phyloP scores from a whole-genome alignment of 805 yeast species.

The Starmera dryadoides region DNA sequence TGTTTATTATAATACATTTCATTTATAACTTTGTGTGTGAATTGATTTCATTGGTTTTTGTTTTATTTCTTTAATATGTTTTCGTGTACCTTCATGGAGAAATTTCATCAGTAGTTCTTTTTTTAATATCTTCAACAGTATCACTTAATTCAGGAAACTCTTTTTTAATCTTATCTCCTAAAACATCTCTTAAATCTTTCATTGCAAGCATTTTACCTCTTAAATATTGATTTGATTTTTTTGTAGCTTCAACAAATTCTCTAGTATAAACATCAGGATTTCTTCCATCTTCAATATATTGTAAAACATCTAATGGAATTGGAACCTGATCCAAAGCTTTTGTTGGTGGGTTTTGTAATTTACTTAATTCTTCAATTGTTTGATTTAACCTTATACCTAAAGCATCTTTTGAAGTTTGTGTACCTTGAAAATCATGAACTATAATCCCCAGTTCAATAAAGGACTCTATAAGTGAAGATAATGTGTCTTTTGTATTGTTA shows the following conservation, averaged over 20 bases:
- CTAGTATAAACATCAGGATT: conserved; percentile 96
- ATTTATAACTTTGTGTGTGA: too few species aligned
- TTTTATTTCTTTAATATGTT: too few species aligned
- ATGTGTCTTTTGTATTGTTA: conserved; percentile 22
- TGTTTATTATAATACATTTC: too few species aligned
- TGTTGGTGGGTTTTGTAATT: conserved; percentile 21
- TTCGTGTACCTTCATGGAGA: too few species aligned
- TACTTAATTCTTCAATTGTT: conserved; percentile 32
- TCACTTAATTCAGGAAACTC: conserved; percentile 74
- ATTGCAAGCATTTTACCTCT: conserved; percentile 79
- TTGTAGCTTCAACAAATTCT: conserved; percentile 92
- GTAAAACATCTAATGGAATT: conserved; percentile 78
- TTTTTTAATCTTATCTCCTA: conserved; percentile 61
- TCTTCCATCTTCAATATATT: conserved; percentile 92
- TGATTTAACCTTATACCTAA: conserved; percentile 32
- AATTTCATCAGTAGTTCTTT: conserved; percentile 28
- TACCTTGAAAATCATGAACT: conserved; percentile 90
- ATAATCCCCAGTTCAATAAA: conserved; percentile 85
- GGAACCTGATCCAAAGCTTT: conserved; percentile 34
- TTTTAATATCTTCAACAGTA: conserved; percentile 49
- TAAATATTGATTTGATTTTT: conserved; percentile 79
- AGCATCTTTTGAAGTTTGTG: conserved; percentile 65
- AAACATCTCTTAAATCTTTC: conserved; percentile 48
- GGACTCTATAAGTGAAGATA: conserved; percentile 60
- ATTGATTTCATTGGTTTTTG: too few species aligned